Conservation (phyloP, 805 yeast genomes). For the Wickerhamiella occidentalis region DNA sequence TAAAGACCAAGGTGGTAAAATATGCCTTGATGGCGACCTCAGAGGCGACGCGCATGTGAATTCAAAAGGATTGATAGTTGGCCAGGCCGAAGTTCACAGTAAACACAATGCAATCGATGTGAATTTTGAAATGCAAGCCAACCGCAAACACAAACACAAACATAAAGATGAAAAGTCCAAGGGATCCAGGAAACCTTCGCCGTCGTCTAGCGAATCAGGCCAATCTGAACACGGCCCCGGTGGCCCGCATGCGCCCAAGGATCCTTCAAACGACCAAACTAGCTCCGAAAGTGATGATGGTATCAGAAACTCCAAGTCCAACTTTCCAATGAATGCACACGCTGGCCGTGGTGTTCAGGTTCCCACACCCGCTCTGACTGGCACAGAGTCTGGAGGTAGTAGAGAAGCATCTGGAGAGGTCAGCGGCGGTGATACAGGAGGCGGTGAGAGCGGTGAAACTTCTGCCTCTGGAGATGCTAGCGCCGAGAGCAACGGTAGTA, state of each 20-base stretch:
- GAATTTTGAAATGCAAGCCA: constrained; percentile 9
- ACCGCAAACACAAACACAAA: neutral
- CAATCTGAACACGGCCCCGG: neutral
- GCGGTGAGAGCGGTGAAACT: neutral
- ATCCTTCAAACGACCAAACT: neutral
- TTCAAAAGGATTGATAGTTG: constrained; percentile 1
- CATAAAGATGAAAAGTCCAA: neutral
- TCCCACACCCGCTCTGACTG: neutral
- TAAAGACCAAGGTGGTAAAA: neutral
- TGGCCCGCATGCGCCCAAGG: neutral
- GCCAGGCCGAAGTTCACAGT: constrained; percentile 5
- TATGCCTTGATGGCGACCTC: constrained; percentile 4
- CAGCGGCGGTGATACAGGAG: neutral
- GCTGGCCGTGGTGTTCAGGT: neutral
- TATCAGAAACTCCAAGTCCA: neutral
- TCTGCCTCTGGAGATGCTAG: neutral
- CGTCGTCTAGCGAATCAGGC: no score
- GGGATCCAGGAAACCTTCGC: neutral
- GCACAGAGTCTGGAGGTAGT: neutral
- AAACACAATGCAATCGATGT: constrained; percentile 6
- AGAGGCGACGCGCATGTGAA: constrained; percentile 9
- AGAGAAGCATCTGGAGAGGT: neutral
- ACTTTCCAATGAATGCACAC: neutral
- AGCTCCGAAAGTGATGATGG: neutral
- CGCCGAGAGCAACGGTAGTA: neutral